These are phyloP conservation scores for Talaromyces sp. DNA, from an alignment of 2,329 filamentous ascomycete species.

Conservation along the genomic window DNA sequence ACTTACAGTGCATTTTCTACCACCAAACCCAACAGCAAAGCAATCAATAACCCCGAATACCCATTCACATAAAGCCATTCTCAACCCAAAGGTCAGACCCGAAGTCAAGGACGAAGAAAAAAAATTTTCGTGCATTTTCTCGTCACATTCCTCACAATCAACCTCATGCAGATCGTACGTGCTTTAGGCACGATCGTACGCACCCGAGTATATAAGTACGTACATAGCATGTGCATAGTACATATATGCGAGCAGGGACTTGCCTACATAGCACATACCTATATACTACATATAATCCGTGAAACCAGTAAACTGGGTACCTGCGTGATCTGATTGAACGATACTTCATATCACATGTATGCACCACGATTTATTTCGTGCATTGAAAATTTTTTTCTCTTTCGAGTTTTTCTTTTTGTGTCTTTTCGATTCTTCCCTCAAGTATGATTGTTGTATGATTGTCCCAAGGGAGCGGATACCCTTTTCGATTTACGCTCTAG, in stretches of 20 bases:
- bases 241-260: neutral
- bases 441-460: neutral
- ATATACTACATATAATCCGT: neutral
- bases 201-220: neutral
- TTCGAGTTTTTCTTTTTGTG: neutral
- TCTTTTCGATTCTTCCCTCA: neutral
- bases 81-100: neutral
- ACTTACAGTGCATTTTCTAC: neutral
- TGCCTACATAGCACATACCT: neutral
- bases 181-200: neutral
- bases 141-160: slow-evolving; percentile 8
- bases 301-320: neutral
- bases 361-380: neutral
- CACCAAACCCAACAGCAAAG: neutral
- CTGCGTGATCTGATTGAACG: neutral
- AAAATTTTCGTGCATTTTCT: neutral
- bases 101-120: neutral
- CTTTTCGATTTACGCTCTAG: neutral
- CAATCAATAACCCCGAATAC: neutral
- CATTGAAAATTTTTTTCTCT: neutral
- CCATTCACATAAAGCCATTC: neutral
- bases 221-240: neutral
- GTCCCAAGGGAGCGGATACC: neutral
- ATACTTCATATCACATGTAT: neutral
- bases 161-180: neutral